Evolutionary conservation across 73 alveolate species (phyloP), one percentile per base, ranked within the genome.

Genomic region (Uronychia setigera): DNA sequence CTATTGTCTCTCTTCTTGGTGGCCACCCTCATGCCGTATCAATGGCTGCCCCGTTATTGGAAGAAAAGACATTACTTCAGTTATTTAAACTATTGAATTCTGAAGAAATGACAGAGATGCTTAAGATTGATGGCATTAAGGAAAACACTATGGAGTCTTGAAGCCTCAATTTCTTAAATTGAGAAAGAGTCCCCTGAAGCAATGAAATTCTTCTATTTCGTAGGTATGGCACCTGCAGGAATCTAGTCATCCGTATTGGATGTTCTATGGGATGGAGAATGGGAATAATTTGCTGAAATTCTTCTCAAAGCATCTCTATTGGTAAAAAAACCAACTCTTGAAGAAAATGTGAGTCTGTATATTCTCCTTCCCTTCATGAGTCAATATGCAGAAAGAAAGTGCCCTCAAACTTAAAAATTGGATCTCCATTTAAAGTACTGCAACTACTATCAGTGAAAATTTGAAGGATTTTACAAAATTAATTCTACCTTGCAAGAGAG

Each of bases 11-110:
- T n/a, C 29, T 89, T 25, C 60, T 89, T n/a, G 92, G 92, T 0
- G 92, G 95, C 14, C 95, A 89, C 76, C 95, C 95, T 29, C 95
- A 89, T 57, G 95, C 95, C 0, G 82, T 89, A n/a, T 58, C 92
- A 35, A 31, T 89, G 67, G 95, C 89, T 19, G 95, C 92, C 1
- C 89, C 95, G 9, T 46, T 88, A 29, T 35, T 88, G 30, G 29
- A 88, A 83, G 88, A 88, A 33, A 88, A 76, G 59, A 32, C 87
- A 11, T 33, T 88, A 29, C 76, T 79, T 34, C 91, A 82, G 34
- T 74, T 88, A 19, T 88, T 74, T 34, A 1, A 77, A 25, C 74
- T 60, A 27, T 81, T 88, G 35, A 83, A 81, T 33, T 78, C 84
- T 32, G 83, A 80, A 0, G 80, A 88, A 32, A 83, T 88, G 29